Evolutionary conservation across 495 filamentous ascomycete genomes (phyloP), one percentile per base, ranked within the genome.

Genomic region (Penicillium pancosmium): DNA sequence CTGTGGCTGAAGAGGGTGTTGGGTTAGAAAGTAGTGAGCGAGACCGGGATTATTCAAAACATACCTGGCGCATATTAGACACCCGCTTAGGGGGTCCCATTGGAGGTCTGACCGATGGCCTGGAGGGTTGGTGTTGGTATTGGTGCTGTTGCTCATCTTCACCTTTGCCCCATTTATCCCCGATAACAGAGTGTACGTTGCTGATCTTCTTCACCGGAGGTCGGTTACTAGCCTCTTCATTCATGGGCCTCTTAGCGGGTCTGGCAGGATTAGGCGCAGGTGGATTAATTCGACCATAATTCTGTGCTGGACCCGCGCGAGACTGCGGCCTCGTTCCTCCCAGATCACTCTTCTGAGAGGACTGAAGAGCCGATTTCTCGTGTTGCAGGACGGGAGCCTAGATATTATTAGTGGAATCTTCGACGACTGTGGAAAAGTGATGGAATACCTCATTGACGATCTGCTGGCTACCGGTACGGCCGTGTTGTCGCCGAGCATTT

Each of bases 71-170:
- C 54, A 90, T 90, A 54, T 78, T 86, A 2, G 91, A 91, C 60
- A 91, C 90, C 54, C 92, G 85, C 55, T 94, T 90, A 12, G 92
- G 91, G 47, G 91, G 90, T 19, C 86, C 88, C 77, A 90, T 93
- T 50, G 90, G 83, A 50, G 78, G 76, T 56, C 82, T 78, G 43
- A 82, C 68, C 4, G 71, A 67, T 52, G 72, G 61, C 59, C 68
- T 66, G 36, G 72, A 72, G 55, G 36, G 36, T 38, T 38, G 36
- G 10, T 13, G 73, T 31, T 31, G 27, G 27, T 7, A 31, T 31
- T 31, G 27, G 27, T 31, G 27, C 27, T 31, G 73, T 46, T 83
- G 77, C 55, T 87, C 84, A 61, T 85, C 84, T 49, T 85, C 80
- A 1, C 85, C 87, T 58, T 80, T 81, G 36, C 82, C 73, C 56